phyloP scores from a whole-genome alignment of 495 filamentous ascomycete species.

The Hyphodiscus hymeniophilus region DNA sequence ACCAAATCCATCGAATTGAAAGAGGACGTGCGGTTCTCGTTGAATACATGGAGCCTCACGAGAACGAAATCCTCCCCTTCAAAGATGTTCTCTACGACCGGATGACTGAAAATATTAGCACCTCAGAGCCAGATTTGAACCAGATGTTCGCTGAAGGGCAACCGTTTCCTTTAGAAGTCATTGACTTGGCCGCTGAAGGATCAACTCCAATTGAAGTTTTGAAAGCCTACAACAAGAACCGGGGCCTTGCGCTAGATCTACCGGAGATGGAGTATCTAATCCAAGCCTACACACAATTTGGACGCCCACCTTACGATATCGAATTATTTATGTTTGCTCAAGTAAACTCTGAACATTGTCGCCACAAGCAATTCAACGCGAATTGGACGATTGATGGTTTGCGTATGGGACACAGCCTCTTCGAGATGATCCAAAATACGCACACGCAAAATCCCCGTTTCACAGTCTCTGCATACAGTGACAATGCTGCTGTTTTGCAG shows the following conservation, averaged over 20 bases:
- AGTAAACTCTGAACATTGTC: slow-evolving; percentile 78
- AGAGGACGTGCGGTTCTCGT: slow-evolving; percentile 68
- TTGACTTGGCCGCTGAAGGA: slow-evolving; percentile 56
- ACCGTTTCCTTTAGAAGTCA: slow-evolving; percentile 59
- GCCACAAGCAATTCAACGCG: slow-evolving; percentile 86
- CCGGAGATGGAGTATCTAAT: slow-evolving; percentile 92
- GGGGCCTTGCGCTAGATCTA: slow-evolving; percentile 79
- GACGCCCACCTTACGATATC: slow-evolving; percentile 64
- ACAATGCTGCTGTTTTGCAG: slow-evolving; percentile 90
- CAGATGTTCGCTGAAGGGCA: slow-evolving; percentile 72
- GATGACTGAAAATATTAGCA: slow-evolving; percentile 79
- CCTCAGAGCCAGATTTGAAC: slow-evolving; percentile 55
- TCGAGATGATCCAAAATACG: slow-evolving; percentile 93
- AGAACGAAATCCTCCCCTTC: slow-evolving; percentile 45
- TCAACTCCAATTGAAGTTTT: slow-evolving; percentile 61
- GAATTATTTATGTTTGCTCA: slow-evolving; percentile 99
- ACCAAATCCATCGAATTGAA: slow-evolving; percentile 74
- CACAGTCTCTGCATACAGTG: slow-evolving; percentile 91
- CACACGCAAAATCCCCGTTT: slow-evolving; percentile 68
- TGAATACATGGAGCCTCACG: slow-evolving; percentile 43
- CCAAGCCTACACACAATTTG: slow-evolving; percentile 67
- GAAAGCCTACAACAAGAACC: slow-evolving; percentile 68
- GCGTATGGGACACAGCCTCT: slow-evolving; percentile 68
- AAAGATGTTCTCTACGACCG: slow-evolving; percentile 75
- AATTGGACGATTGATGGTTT: slow-evolving; percentile 94